Evolutionary conservation across 768 basidiomycete genomes (phyloP), one percentile per base, ranked within the genome.

Genomic region (Paxillus involutus): DNA sequence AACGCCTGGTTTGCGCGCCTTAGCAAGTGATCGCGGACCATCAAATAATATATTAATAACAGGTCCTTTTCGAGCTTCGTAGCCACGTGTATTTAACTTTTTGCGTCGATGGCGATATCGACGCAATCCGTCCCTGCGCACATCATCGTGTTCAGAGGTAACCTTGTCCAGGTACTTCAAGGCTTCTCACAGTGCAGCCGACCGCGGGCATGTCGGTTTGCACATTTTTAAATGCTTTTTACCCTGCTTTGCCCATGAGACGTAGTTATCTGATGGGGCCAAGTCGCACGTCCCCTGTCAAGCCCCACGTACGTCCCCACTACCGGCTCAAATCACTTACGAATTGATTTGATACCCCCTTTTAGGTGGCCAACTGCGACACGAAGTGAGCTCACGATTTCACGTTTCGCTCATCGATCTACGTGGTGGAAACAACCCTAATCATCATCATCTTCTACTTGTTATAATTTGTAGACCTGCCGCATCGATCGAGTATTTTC

Each of bases 61-160:
- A 3, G 3, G 24, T 24, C 4, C 26, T 21, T 21, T 1, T 21
- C 21, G 21, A 21, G 21, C 24, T 29, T 44, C 24, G 26, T 13
- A 44, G 6, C 3, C 45, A 56, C 52, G 53, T 58, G 53, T 50
- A 44, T 58, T 50, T 55, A 52, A 47, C 56, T 52, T 47, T 40
- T n/a, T 35, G 24, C 35, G 3, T 21, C 21, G 21, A 21, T 21
- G 21, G 1, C 21, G 21, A 1, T 3, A 21, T 21, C 21, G 21
- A 26, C 26, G 26, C 26, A 26, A 26, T 26, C 4, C 26, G 26
- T 26, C 26, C 26, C 26, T 26, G 26, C 26, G 26, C 4, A n/a
- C 26, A 6, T 13, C 37, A 39, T 39, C 14, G n/a, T n/a, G 14
- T 39, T 39, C 37, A 39, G 16, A 39, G 37, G 37, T 14, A 39